phyloP scores from a whole-genome alignment of 2,329 filamentous ascomycete genomes.

The Zarea fungicola region DNA sequence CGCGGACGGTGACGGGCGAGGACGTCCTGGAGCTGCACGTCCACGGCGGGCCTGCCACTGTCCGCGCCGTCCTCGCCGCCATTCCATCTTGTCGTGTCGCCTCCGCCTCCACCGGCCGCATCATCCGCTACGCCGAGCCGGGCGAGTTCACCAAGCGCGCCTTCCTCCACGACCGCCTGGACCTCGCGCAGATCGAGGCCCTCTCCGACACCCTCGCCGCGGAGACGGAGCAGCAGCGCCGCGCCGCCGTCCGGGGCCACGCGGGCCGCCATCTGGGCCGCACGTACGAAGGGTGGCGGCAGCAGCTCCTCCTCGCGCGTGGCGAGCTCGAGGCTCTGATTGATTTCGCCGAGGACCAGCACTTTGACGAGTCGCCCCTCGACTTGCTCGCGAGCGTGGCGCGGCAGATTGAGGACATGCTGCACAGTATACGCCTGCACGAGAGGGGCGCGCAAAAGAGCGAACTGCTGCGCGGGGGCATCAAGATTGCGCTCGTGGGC shows the following conservation, averaged over 20 bases:
- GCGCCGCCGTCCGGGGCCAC: conserved; percentile 74
- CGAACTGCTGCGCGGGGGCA: conserved; percentile 78
- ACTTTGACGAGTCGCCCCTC: conserved; percentile 82
- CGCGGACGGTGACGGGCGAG: conserved; percentile 83
- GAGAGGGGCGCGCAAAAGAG: conserved; percentile 73
- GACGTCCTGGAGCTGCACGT: conserved; percentile 89
- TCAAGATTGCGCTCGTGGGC: conserved; percentile 79
- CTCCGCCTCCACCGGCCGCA: conserved; percentile 16
- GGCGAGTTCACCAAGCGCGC: conserved; percentile 93
- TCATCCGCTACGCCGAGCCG: conserved; percentile 84
- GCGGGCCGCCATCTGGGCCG: conserved; percentile 63
- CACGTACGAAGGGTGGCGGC: conserved; percentile 79
- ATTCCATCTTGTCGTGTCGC: conserved; percentile 55
- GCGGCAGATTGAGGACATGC: conserved; percentile 55
- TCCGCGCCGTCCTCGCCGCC: conserved; percentile 77
- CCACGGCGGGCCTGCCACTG: conserved; percentile 86
- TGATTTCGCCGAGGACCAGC: conserved; percentile 95
- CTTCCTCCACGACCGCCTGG: conserved; percentile 79
- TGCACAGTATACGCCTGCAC: conserved; percentile 60
- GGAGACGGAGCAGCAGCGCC: conserved; percentile 89
- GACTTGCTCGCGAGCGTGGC: conserved; percentile 68
- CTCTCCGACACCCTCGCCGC: conserved; percentile 58
- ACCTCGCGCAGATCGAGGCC: conserved; percentile 76
- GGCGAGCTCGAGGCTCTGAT: conserved; percentile 94
- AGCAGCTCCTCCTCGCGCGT: conserved; percentile 69